Evolutionary conservation across 192 early-diverging fungal species (phyloP).

Genomic region (Coemansia sp.): DNA sequence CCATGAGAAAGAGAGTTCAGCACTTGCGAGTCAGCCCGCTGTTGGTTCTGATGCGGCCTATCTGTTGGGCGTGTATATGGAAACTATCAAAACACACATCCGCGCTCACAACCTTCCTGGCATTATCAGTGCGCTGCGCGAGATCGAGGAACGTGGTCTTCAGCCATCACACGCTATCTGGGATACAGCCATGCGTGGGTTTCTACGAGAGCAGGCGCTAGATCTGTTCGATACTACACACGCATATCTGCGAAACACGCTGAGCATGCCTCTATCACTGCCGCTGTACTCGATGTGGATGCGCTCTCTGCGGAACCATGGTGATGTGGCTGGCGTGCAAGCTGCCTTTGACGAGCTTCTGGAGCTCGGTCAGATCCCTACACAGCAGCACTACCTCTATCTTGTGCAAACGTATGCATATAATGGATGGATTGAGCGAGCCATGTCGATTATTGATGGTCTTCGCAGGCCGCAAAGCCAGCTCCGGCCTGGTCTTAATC

Average conservation of each 20-base stretch:
- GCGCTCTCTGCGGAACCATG: slow-evolving; percentile 41
- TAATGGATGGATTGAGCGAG: slow-evolving; percentile 38
- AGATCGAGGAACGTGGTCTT: slow-evolving; percentile 13
- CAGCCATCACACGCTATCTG: slow-evolving; percentile 25
- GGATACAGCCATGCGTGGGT: slow-evolving; percentile 32
- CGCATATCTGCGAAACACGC: slow-evolving; percentile 32
- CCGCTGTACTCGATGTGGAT: slow-evolving; percentile 49
- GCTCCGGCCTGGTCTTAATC: slow-evolving; percentile 19
- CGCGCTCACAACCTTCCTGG: slow-evolving; percentile 33
- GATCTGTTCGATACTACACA: slow-evolving; percentile 44
- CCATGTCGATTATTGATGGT: slow-evolving; percentile 34
- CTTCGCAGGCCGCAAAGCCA: slow-evolving; percentile 35
- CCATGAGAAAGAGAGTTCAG: neutral
- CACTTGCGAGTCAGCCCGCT: neutral
- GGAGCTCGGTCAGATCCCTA: slow-evolving; percentile 42
- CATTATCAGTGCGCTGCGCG: slow-evolving; percentile 27
- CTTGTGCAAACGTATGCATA: slow-evolving; percentile 47
- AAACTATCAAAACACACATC: slow-evolving; percentile 26
- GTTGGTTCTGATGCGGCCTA: neutral
- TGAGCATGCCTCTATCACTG: slow-evolving; percentile 36
- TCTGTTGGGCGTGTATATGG: slow-evolving; percentile 4
- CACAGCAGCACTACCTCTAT: slow-evolving; percentile 39
- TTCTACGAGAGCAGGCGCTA: slow-evolving; percentile 42
- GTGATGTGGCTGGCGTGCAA: slow-evolving; percentile 40
- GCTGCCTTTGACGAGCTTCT: slow-evolving; percentile 47